Conservation (phyloP, 176 grass and related monocot species). For the Musa troglodytarum region DNA sequence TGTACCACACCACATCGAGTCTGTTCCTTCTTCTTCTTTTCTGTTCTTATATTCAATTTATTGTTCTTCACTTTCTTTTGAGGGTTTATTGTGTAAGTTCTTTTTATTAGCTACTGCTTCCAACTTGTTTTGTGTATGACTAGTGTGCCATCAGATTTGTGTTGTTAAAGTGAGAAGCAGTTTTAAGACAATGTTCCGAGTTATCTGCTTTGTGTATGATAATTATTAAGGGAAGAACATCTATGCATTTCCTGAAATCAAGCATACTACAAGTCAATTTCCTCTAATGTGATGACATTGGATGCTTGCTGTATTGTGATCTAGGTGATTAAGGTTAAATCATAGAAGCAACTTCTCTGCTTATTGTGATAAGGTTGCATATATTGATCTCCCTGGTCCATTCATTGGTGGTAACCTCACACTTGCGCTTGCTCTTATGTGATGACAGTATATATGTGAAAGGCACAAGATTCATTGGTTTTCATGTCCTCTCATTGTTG, state of each 20-base stretch:
- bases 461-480: no score
- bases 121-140: neutral
- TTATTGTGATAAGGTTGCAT: no score
- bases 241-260: neutral
- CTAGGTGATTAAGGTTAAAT: neutral
- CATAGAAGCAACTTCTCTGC: no score
- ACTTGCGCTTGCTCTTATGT: neutral
- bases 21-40: neutral
- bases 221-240: neutral
- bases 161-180: neutral
- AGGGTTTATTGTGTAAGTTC: neutral
- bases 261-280: no score
- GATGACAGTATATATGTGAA: neutral
- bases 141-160: neutral
- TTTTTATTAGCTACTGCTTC: neutral
- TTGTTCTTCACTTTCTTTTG: neutral
- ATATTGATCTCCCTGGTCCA: no score
- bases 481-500: no score
- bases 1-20: neutral
- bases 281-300: no score
- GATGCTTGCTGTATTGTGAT: no score
- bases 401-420: no score
- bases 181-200: neutral
- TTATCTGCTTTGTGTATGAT: no score
- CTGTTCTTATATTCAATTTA: neutral